Percentiles rank a stretch among this genome's conserved stretches.
These are phyloP conservation scores for Tuber microsphaerosporum DNA, from an alignment of 495 filamentous ascomycete genomes.

Conservation along the genomic window DNA sequence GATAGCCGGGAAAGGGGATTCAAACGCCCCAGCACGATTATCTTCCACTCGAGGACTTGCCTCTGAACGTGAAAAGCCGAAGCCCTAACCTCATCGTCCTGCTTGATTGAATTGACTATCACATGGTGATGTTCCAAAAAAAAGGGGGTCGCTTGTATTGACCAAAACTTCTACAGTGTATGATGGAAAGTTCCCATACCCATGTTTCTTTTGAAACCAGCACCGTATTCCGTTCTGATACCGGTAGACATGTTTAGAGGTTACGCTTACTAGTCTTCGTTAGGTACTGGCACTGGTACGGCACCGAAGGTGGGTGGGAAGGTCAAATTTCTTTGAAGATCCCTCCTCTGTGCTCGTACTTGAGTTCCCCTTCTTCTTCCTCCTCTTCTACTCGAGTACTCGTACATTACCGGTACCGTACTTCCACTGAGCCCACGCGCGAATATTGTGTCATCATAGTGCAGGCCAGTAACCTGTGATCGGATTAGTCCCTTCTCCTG, in stretches of 20 bases:
- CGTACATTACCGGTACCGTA: not conserved
- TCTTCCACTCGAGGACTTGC: not conserved
- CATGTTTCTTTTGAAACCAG: not conserved
- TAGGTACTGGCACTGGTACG: not conserved
- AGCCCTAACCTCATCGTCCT: not conserved
- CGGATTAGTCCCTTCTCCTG: not conserved
- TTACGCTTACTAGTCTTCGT: not conserved
- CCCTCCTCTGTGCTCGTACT: not conserved
- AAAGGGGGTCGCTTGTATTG: not conserved
- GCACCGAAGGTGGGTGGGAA: not conserved
- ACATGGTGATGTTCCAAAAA: not conserved
- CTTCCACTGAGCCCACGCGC: not conserved
- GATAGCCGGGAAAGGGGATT: not conserved
- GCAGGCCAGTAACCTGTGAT: not conserved
- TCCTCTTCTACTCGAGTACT: too few species aligned
- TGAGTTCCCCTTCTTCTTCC: not conserved
- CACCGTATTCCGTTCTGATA: not conserved
- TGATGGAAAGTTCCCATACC: not conserved
- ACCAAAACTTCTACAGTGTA: not conserved
- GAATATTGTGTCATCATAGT: not conserved
- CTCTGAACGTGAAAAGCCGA: not conserved
- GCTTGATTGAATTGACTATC: not conserved
- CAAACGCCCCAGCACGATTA: not conserved
- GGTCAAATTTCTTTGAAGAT: not conserved
- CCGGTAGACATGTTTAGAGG: not conserved